Evolutionary conservation across 108 stramenopile genomes (phyloP).

Genomic region (Skeletonema potamos): DNA sequence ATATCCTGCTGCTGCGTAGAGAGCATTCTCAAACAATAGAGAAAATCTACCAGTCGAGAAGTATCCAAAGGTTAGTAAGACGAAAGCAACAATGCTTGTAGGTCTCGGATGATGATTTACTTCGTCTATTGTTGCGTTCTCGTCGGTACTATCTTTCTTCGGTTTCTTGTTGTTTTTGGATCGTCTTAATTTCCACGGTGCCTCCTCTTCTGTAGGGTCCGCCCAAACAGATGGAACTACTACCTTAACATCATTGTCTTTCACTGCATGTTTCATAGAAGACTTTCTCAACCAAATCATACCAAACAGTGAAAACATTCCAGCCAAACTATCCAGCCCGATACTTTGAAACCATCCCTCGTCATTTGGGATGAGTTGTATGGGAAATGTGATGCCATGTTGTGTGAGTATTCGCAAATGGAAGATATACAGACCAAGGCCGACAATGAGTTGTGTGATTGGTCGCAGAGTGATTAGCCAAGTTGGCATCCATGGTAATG

Average conservation of each 20-base stretch:
- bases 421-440: conserved; percentile 53
- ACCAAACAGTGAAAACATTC: conserved; percentile 54
- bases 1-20: conserved; percentile 64
- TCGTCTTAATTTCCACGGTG: conserved; percentile 43
- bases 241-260: not conserved
- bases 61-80: conserved; percentile 69
- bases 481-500: conserved; percentile 71
- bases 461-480: conserved; percentile 56
- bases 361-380: conserved; percentile 87
- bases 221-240: conserved; percentile 42
- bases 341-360: conserved; percentile 81
- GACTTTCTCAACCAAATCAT: conserved; percentile 31
- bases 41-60: conserved; percentile 77
- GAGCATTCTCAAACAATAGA: conserved; percentile 69
- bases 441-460: conserved; percentile 45
- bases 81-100: conserved; percentile 50
- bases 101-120: conserved; percentile 25
- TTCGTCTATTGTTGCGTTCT: not conserved
- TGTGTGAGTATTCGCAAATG: conserved; percentile 79
- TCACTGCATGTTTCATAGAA: conserved; percentile 2
- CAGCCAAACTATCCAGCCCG: conserved; percentile 80
- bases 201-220: conserved; percentile 25
- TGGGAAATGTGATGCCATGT: conserved; percentile 72
- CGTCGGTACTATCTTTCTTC: not conserved
- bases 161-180: conserved; percentile 7